Evolutionary conservation across 148 eudicot genomes (phyloP).

Genomic region (Polygonum maritimum): DNA sequence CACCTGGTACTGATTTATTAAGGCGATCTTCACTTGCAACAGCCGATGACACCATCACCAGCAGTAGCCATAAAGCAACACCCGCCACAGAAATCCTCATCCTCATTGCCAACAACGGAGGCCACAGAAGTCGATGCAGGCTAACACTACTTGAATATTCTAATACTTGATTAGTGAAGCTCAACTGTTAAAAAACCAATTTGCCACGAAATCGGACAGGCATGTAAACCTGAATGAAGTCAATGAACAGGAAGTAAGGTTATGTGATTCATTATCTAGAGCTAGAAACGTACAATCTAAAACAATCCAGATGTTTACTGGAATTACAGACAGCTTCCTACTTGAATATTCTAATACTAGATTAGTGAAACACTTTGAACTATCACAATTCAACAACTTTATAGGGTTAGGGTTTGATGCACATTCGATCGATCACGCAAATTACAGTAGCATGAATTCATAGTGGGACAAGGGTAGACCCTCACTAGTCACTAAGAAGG

Average conservation of each 20-base stretch:
- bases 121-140: not conserved
- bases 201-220: not conserved
- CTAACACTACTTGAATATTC: not conserved
- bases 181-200: not conserved
- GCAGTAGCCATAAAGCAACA: conserved; percentile 16
- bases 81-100: conserved; percentile 25
- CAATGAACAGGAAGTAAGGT: not conserved
- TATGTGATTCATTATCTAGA: not conserved
- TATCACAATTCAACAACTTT: not conserved
- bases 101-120: not conserved
- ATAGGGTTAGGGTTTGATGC: not conserved
- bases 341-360: too few relatives aligned
- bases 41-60: conserved; percentile 14
- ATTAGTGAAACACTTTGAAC: too few relatives aligned
- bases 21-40: conserved; percentile 29
- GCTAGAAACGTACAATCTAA: not conserved
- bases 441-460: not conserved
- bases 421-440: not conserved
- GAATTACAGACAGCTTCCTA: too few relatives aligned
- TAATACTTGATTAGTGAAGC: not conserved
- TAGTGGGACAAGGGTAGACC: not conserved
- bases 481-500: not conserved
- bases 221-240: conserved; percentile 1
- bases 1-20: conserved; percentile 40
- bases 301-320: not conserved